Conservation (phyloP, 331 rosid species). For the Cydonia oblonga region DNA sequence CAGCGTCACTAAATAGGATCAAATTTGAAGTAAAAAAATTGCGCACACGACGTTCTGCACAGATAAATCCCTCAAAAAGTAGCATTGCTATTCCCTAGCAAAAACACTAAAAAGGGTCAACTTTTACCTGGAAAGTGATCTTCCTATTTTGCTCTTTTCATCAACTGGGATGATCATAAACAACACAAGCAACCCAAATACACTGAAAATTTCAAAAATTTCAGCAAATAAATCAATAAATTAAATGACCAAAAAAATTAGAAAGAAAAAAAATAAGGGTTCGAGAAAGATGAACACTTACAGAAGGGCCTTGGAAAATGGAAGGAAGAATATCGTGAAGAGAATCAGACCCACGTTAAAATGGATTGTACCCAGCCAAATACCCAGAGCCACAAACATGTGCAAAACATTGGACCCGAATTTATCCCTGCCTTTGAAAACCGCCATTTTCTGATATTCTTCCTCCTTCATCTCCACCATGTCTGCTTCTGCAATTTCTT, state of each 20-base stretch:
- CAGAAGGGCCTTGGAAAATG: conserved; percentile 56
- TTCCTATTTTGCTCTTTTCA: conserved; percentile 43
- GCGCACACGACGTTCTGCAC: too few relatives aligned
- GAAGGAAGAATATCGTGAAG: conserved; percentile 48
- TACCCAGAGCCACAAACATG: conserved; percentile 32
- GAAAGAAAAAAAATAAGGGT: neutral
- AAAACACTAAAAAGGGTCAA: neutral
- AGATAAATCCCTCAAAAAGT: too few relatives aligned
- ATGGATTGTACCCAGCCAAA: conserved; percentile 78
- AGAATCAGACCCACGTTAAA: conserved; percentile 33
- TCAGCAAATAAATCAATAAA: neutral
- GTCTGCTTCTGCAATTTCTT: neutral
- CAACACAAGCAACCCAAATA: conserved; percentile 43
- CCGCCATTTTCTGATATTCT: conserved; percentile 4
- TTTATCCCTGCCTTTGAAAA: conserved; percentile 31
- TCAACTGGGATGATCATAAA: conserved; percentile 50
- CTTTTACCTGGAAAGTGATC: conserved; percentile 42
- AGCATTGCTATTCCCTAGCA: too few relatives aligned
- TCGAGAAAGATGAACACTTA: conserved; percentile 14
- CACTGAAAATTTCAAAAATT: conserved; percentile 27
- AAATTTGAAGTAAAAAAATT: too few relatives aligned
- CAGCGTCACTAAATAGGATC: too few relatives aligned
- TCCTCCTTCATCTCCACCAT: neutral
- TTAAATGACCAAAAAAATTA: too few relatives aligned
- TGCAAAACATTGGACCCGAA: conserved; percentile 16